Evolutionary conservation across 495 filamentous ascomycete genomes (phyloP), one percentile per base, ranked within the genome.

Genomic region (Talaromyces proteolyticus): DNA sequence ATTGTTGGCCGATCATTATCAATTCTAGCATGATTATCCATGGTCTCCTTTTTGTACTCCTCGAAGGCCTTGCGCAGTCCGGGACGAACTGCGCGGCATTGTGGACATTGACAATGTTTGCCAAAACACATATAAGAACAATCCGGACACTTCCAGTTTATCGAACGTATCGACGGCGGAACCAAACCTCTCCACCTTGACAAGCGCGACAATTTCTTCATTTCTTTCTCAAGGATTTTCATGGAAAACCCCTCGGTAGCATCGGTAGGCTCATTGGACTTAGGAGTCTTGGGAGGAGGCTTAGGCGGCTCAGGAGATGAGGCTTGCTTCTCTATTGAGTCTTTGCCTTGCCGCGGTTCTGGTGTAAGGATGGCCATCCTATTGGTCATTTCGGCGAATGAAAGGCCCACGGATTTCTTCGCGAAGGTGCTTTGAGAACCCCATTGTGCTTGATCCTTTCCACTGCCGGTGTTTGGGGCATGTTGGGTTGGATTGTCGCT

Each of bases 81-180:
- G 21, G 63, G 65, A 47, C 63, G 55, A 24, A 53, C 25, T 7
- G 62, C 47, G 24, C 56, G 56, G 52, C 69, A 73, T 38, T 48
- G 56, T 19, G 66, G 66, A 46, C 69, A 73, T 6, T 5, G 2
- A 1, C 2, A 37, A 20, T 63, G 52, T 26, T 45, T 59, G 2
- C 60, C 59, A 36, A 56, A 66, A 20, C 63, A 63, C 20, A 6
- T 2, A 10, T 44, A 49, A 23, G 47, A 41, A 41, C 69, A 73
- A n/a, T 53, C 34, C 12, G 62, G 65, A 45, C 69, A 73, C 3
- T 12, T 56, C 69, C 69, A 73, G 51, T 68, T 59, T 7, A 16
- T 39, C 12, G 21, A n/a, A 20, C 55, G 54, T 21, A 58, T 14
- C 26, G 57, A 12, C 12, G 22, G 17, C 1, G 50, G 53, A 10